Evolutionary conservation across 768 basidiomycete genomes (phyloP), one percentile per base, ranked within the genome.

Genomic region (Pisolithus orientalis): DNA sequence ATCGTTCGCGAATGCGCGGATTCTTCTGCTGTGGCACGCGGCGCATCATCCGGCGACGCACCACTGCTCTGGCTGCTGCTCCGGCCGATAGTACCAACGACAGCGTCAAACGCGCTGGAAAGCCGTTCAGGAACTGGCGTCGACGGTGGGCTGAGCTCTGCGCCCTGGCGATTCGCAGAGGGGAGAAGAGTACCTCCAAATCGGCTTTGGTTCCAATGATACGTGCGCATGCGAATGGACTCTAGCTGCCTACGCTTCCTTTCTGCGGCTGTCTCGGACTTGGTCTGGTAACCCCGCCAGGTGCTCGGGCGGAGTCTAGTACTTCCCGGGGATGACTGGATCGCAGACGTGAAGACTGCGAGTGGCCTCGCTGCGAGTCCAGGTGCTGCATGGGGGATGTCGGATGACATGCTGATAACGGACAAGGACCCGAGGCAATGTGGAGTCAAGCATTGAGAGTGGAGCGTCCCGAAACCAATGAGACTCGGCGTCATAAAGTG

Each of bases 171-270:
- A 9, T 50, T 53, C 16, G 59, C 62, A 16, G 48, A 25, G 4
- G 59, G 59, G 21, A 70, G 57, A 6, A 70, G 61, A 1, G 67
- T 68, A 52, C 71, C 70, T 37, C 66, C 65, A 52, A 83, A 80
- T 44, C 83, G 74, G 24, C 78, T 77, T 58, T 80, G 78, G 37
- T 74, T 75, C 83, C 80, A 85, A 27, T 75, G 77, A 45, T 68
- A 68, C 40, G 84, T 85, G 38, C 84, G 77, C 61, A 77, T 73
- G 21, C 78, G 78, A 24, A 85, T 68, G 14, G 80, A 84, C 53
- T 75, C 68, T 6, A 76, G 74, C 44, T 78, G 68, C 47, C 73
- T 68, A 5, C 58, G 62, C 42, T 64, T 64, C 50, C 55, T 68
- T 42, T 68, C 67, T 8, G 57, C 52, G 10, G 58, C 59, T 6